Percentiles rank a stretch among this genome's conserved stretches.
Conservation (phyloP, 2,329 filamentous ascomycete genomes). For the Trichoderma hamatum region DNA sequence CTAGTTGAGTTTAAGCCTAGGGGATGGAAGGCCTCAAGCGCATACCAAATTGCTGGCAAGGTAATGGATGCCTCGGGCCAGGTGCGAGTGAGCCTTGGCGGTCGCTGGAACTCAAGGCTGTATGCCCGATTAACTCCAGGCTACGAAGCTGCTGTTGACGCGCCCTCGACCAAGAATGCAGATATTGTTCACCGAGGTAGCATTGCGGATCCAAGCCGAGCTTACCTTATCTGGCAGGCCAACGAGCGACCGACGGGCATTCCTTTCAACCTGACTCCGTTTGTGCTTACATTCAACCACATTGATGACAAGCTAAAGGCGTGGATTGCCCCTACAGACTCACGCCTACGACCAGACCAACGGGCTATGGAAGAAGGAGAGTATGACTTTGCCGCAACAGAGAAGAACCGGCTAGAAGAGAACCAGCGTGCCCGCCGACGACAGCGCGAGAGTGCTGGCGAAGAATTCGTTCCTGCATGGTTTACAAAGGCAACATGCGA, state of each 20-base stretch:
- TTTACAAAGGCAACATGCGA: constrained; percentile 74
- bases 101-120: constrained; percentile 96
- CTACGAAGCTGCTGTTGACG: constrained; percentile 74
- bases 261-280: constrained; percentile 96
- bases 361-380: constrained; percentile 98
- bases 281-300: constrained; percentile 92
- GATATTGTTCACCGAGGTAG: constrained; percentile 51
- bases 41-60: constrained; percentile 86
- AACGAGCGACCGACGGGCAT: constrained; percentile 79
- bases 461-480: constrained; percentile 84
- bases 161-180: constrained; percentile 46
- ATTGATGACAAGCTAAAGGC: constrained; percentile 78
- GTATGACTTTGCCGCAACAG: constrained; percentile 88
- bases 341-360: constrained; percentile 89
- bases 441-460: constrained; percentile 72
- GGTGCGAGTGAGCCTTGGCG: constrained; percentile 86
- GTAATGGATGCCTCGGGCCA: constrained; percentile 78
- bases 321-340: constrained; percentile 88
- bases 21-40: constrained; percentile 92
- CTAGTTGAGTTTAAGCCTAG: constrained; percentile 90
- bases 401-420: constrained; percentile 95
- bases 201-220: constrained; percentile 69
- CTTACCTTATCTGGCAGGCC: constrained; percentile 91
- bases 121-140: constrained; percentile 92
- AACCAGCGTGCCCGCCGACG: constrained; percentile 79